Evolutionary conservation across 1,284 basidiomycete genomes (phyloP).

Genomic region (Marasmius oreades): DNA sequence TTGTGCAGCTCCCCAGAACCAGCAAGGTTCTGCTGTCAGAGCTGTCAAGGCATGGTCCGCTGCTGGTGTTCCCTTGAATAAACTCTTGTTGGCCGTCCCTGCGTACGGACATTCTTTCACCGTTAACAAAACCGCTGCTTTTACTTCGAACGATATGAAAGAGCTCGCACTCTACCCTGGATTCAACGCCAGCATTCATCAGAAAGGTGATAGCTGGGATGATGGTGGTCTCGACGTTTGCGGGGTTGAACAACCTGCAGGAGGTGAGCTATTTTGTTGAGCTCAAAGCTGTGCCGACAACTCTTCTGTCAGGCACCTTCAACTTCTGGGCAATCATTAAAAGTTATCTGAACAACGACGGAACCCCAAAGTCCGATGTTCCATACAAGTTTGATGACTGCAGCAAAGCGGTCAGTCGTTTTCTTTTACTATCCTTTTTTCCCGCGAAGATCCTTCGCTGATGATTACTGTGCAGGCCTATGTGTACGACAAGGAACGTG

Average conservation of each 20-base stretch:
- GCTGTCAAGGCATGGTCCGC: slow-evolving; percentile 71
- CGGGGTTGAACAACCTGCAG: slow-evolving; percentile 31
- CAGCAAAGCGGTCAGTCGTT: slow-evolving; percentile 58
- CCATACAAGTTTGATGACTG: slow-evolving; percentile 55
- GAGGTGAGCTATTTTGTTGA: slow-evolving; percentile 17
- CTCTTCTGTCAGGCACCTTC: slow-evolving; percentile 45
- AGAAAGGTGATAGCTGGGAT: slow-evolving; percentile 48
- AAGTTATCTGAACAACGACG: slow-evolving; percentile 47
- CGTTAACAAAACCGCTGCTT: slow-evolving; percentile 32
- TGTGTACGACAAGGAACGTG: slow-evolving; percentile 50
- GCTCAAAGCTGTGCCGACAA: not conserved
- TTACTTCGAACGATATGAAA: slow-evolving; percentile 24
- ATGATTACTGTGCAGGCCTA: slow-evolving; percentile 45
- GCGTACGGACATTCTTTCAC: not conserved
- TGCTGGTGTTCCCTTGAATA: slow-evolving; percentile 75
- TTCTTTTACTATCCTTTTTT: not conserved
- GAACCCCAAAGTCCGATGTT: slow-evolving; percentile 46
- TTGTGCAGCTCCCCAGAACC: slow-evolving; percentile 59
- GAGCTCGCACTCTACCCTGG: slow-evolving; percentile 44
- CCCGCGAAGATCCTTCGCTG: not conserved
- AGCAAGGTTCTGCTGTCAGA: slow-evolving; percentile 72
- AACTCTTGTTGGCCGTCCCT: slow-evolving; percentile 25
- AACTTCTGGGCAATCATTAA: slow-evolving; percentile 60
- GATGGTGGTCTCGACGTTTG: slow-evolving; percentile 49
- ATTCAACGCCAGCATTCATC: slow-evolving; percentile 42